These are phyloP conservation scores for Graphilbum fragrans DNA, from an alignment of 2,329 filamentous ascomycete species.

Conservation along the genomic window DNA sequence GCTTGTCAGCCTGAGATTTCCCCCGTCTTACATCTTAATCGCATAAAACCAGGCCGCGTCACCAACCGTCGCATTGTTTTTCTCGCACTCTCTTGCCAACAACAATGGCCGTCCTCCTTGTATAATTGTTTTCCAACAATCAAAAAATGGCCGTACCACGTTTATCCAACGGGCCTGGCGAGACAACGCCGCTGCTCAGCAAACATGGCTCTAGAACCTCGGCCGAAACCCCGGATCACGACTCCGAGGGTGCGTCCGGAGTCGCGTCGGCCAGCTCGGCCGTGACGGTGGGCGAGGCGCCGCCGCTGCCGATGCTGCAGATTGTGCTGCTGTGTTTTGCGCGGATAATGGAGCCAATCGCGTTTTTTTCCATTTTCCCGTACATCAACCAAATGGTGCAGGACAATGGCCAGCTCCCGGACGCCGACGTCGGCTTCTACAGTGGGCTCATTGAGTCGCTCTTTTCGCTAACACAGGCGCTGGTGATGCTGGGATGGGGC, in stretches of 20 bases:
- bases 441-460: conserved; percentile 62
- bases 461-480: conserved; percentile 64
- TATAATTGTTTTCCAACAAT: too few species aligned
- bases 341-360: conserved; percentile 61
- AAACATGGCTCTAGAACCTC: conserved; percentile 1
- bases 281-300: conserved; percentile 15
- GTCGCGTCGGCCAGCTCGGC: background rate
- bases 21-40: too few species aligned
- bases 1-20: too few species aligned
- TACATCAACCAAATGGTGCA: conserved; percentile 70
- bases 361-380: conserved; percentile 76
- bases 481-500: conserved; percentile 69
- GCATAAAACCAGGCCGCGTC: too few species aligned
- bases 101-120: too few species aligned
- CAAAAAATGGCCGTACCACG: background rate
- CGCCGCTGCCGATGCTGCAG: conserved; percentile 48
- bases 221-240: background rate
- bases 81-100: too few species aligned
- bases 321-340: conserved; percentile 63
- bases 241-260: conserved; percentile 7
- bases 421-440: conserved; percentile 68
- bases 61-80: too few species aligned
- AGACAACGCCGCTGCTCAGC: conserved; percentile 20
- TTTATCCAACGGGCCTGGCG: conserved; percentile 1
- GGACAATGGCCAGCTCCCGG: conserved; percentile 46